Base-by-base conservation (phyloP, 495 filamentous ascomycete genomes). In the Hypomontagnella submonticulosa region DNA sequence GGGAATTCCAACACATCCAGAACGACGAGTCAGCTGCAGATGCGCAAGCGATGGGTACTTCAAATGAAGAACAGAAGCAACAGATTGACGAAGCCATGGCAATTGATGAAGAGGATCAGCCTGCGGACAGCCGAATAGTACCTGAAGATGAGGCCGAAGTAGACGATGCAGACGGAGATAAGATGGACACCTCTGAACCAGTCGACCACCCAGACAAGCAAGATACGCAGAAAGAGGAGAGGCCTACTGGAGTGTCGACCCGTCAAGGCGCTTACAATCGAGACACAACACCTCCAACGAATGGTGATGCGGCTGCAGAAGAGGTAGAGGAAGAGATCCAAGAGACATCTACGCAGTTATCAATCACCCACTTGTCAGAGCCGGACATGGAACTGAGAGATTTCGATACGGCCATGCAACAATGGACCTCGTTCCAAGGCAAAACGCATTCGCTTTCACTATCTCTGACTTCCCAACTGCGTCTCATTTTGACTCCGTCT, bases 401-500 rank as follows among this genome's bases (percentile, higher is more conserved):
- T 51, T 67, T 83, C 80, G 32, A 73, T 72, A 88, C 93, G 71
- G 89, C 92, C 23, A 87, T 91, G 46, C 82, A 86, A 38, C 87
- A 94, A 71, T 99, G 96, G 96, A 83, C 87, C 5, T 81, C 87
- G 51, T 93, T 97, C 77, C 92, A 97, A 77, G 80, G 83, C 60
- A 84, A 86, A 44, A 98, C 95, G 0, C 93, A 92, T 54, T 81
- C 88, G 34, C 89, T 97, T 50, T 96, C 96, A 0, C 87, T 94
- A 55, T 87, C 89, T 4, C 79, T 99, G 0, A 96, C 93, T 18
- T 93, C 96, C 61, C 95, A 97, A 67, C 89, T 99, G 32, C 92
- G 94, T 32, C 88, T 99, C 23, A 97, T 99, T 72, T 88, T 99
- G 13, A 89, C 92, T 1, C 96, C 96, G 0, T 97, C 95, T 0